These are phyloP conservation scores for Acmispon strigosus DNA, from an alignment of 306 rosid genomes.

Conservation along the genomic window DNA sequence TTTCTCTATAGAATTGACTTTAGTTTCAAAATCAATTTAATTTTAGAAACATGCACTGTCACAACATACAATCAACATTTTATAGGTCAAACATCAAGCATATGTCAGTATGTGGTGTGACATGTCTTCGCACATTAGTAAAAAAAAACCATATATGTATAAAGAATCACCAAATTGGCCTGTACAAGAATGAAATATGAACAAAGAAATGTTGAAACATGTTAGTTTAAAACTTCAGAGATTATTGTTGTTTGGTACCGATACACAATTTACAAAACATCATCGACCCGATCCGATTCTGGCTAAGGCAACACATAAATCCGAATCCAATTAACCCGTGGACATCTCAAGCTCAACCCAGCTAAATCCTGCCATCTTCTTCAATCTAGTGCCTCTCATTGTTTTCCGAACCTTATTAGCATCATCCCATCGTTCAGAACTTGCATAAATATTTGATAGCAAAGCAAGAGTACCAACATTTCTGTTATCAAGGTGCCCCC, in stretches of 20 bases:
- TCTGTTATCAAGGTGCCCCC: slow-evolving; percentile 23
- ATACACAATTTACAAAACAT: background rate
- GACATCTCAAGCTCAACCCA: too few species aligned
- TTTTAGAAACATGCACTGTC: too few species aligned
- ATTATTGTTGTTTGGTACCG: background rate
- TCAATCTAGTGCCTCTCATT: too few species aligned
- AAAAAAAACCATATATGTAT: slow-evolving; percentile 11
- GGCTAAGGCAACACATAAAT: slow-evolving; percentile 18
- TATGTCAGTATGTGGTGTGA: too few species aligned
- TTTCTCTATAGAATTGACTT: too few species aligned
- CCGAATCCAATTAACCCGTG: too few species aligned
- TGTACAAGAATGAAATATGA: background rate
- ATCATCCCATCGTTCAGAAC: slow-evolving; percentile 63
- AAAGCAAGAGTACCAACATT: slow-evolving; percentile 54
- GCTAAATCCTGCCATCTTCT: slow-evolving; percentile 58
- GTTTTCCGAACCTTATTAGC: too few species aligned
- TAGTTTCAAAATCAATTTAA: too few species aligned
- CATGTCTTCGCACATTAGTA: too few species aligned
- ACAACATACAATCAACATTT: too few species aligned
- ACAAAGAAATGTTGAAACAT: background rate
- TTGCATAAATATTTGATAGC: slow-evolving; percentile 55
- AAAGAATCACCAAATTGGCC: background rate
- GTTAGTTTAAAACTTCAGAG: slow-evolving; percentile 49
- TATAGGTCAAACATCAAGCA: too few species aligned
- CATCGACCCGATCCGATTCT: background rate